phyloP scores from a whole-genome alignment of 768 basidiomycete genomes.

The Tricholoma sp. region DNA sequence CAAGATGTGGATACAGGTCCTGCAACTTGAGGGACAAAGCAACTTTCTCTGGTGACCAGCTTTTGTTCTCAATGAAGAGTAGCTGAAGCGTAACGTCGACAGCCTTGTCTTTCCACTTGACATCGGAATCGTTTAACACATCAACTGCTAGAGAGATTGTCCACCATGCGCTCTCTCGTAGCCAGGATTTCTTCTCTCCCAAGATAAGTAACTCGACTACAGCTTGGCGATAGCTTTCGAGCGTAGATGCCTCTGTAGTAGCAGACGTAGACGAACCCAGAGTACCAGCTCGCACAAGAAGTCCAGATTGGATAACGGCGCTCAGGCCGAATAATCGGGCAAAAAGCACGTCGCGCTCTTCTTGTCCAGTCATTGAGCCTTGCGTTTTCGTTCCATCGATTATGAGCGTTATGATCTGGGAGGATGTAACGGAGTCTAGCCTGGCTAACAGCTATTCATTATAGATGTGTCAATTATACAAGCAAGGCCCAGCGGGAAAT shows the following conservation, averaged over 20 bases:
- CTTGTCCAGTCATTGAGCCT: constrained; percentile 81
- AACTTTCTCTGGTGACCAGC: constrained; percentile 88
- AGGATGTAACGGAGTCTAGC: constrained; percentile 70
- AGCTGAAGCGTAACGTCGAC: constrained; percentile 42
- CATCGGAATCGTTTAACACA: constrained; percentile 49
- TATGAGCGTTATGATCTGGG: constrained; percentile 73
- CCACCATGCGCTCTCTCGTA: constrained; percentile 91
- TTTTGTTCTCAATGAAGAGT: constrained; percentile 48
- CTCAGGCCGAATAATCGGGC: constrained; percentile 89
- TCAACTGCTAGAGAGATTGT: constrained; percentile 61
- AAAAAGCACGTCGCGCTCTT: constrained; percentile 90
- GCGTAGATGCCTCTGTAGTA: constrained; percentile 47
- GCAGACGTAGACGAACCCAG: constrained; percentile 51
- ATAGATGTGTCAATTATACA: background rate
- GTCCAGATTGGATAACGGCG: constrained; percentile 78
- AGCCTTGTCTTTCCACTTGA: constrained; percentile 70
- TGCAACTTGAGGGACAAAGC: constrained; percentile 75
- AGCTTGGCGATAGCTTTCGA: constrained; percentile 53
- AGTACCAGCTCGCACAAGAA: constrained; percentile 61
- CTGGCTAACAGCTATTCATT: constrained; percentile 68
- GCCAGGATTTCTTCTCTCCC: constrained; percentile 84
- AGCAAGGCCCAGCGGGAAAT: background rate
- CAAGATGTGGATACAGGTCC: constrained; percentile 46
- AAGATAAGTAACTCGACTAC: constrained; percentile 59
- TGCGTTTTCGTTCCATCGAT: constrained; percentile 65